These are phyloP conservation scores for Leccinum fibrillosum DNA, from an alignment of 768 basidiomycete genomes.

Conservation along the genomic window DNA sequence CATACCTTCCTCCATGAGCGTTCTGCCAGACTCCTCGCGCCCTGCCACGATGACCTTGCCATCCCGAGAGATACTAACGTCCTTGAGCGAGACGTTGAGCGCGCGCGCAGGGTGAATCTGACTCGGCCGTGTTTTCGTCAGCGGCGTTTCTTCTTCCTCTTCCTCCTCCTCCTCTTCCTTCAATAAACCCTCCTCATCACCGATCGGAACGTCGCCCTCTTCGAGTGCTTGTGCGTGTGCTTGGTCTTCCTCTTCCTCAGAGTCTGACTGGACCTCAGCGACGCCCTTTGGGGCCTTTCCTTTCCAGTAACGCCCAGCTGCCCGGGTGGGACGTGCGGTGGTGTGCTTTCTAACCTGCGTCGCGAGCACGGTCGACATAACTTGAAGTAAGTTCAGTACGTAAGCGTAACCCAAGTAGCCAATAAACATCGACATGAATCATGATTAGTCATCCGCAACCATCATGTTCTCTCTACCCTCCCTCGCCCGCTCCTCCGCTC, in stretches of 20 bases:
- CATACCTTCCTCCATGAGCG: conserved; percentile 54
- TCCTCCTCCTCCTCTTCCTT: conserved; percentile 38
- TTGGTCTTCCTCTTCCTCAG: conserved; percentile 58
- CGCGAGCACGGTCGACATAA: conserved; percentile 30
- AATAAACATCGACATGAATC: conserved; percentile 9
- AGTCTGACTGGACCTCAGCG: conserved; percentile 57
- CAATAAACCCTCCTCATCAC: conserved; percentile 52
- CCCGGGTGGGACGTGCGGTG: conserved; percentile 71
- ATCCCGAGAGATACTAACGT: conserved; percentile 77
- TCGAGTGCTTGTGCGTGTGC: conserved; percentile 34
- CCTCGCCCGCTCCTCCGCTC: conserved; percentile 10
- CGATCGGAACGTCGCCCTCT: conserved; percentile 60
- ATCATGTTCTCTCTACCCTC: conserved; percentile 25
- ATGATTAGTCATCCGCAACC: conserved; percentile 20
- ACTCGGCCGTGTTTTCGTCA: conserved; percentile 38
- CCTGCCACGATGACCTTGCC: conserved; percentile 82
- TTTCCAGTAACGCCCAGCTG: conserved; percentile 86
- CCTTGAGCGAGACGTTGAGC: conserved; percentile 73
- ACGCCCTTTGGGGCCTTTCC: conserved; percentile 84
- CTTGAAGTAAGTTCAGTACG: neutral
- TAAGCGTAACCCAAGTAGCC: conserved; percentile 13
- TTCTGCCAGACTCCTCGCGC: conserved; percentile 74
- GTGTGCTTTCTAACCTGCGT: conserved; percentile 60
- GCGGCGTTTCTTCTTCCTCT: conserved; percentile 43
- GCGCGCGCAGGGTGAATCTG: conserved; percentile 39